Conservation (phyloP, 345 rosid species). For the Linum lewisii region DNA sequence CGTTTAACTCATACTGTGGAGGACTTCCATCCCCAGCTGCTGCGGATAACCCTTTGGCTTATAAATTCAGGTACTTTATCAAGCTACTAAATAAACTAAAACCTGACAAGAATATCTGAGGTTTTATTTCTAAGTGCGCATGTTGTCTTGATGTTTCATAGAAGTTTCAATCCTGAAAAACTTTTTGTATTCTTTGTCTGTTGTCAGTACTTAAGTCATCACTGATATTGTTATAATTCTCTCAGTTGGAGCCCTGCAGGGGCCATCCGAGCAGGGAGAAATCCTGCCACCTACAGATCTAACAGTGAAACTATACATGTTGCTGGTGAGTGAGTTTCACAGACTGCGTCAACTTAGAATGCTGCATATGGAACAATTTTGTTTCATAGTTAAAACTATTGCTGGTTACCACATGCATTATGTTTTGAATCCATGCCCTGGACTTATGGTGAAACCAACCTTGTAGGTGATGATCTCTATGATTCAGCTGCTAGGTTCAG, state of each 20-base stretch:
- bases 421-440: background rate
- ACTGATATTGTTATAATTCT: constrained; percentile 13
- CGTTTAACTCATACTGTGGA: constrained; percentile 86
- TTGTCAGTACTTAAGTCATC: too few species aligned
- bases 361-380: too few species aligned
- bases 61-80: constrained; percentile 67
- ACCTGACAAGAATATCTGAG: background rate
- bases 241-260: constrained; percentile 96
- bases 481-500: constrained; percentile 59
- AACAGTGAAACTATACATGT: constrained; percentile 44
- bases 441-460: constrained; percentile 8
- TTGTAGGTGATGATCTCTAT: constrained; percentile 58
- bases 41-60: constrained; percentile 88
- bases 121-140: background rate
- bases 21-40: constrained; percentile 97
- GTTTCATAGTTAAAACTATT: too few species aligned
- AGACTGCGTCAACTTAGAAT: background rate
- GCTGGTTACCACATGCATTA: background rate
- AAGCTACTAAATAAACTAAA: background rate
- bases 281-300: constrained; percentile 68
- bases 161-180: too few species aligned
- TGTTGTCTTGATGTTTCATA: constrained; percentile 2
- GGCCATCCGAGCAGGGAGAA: constrained; percentile 63
- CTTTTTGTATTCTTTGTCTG: too few species aligned
- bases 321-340: constrained; percentile 43